Percentiles rank a stretch among this genome's conserved stretches.
phyloP scores from a whole-genome alignment of 805 yeast genomes.

The Myxozyma geophila region DNA sequence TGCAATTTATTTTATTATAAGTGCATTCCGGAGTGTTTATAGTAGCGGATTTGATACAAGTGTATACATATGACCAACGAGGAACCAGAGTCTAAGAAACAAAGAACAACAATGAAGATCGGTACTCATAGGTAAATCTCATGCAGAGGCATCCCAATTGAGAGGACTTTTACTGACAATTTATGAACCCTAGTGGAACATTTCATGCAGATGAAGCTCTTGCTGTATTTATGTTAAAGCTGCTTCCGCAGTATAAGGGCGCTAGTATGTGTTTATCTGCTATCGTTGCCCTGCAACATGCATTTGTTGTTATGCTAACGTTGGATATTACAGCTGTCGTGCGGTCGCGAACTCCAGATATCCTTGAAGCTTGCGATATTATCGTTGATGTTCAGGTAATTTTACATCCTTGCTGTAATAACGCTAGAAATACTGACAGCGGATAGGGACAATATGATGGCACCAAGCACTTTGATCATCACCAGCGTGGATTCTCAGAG shows the following conservation, averaged over 20 bases:
- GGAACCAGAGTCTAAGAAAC: slow-evolving; percentile 18
- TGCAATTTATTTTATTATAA: no score
- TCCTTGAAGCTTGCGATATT: slow-evolving; percentile 85
- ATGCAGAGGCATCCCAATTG: not conserved
- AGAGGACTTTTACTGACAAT: not conserved
- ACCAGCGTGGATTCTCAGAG: slow-evolving; percentile 87
- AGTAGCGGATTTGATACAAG: not conserved
- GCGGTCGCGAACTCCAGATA: slow-evolving; percentile 81
- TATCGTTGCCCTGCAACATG: no score
- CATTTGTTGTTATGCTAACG: not conserved
- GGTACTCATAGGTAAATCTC: slow-evolving; percentile 34
- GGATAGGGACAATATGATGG: slow-evolving; percentile 77
- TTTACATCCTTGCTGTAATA: not conserved
- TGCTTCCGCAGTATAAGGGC: slow-evolving; percentile 67
- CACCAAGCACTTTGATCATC: slow-evolving; percentile 88
- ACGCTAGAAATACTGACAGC: not conserved
- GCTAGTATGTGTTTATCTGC: slow-evolving; percentile 46
- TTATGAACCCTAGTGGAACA: slow-evolving; percentile 61
- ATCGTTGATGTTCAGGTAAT: slow-evolving; percentile 82
- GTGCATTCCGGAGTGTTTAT: no score
- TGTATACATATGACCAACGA: not conserved
- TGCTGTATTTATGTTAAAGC: slow-evolving; percentile 83
- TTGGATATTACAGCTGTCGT: slow-evolving; percentile 52
- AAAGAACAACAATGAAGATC: slow-evolving; percentile 29
- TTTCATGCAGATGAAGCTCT: slow-evolving; percentile 97